Percentiles rank a stretch among this genome's conserved stretches.
phyloP scores from a whole-genome alignment of 345 rosid species.

The Leavenworthia alabamica region DNA sequence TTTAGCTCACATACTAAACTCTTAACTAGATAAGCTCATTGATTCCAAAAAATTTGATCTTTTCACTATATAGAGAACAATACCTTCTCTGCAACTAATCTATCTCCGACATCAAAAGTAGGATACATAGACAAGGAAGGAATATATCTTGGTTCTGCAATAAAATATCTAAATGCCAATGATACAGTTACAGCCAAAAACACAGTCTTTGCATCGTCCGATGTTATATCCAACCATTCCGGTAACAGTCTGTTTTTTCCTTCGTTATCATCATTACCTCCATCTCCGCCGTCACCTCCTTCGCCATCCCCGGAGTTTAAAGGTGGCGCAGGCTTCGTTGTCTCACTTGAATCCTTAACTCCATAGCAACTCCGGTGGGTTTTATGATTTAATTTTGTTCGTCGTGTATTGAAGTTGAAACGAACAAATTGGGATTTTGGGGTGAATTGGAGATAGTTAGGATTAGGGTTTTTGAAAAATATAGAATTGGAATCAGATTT shows the following conservation, averaged over 20 bases:
- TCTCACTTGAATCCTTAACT: conserved; percentile 49
- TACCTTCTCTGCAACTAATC: conserved; percentile 94
- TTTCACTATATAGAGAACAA: too few relatives aligned
- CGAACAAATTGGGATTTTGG: neutral
- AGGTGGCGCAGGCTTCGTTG: conserved; percentile 33
- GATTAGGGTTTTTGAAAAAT: conserved; percentile 14
- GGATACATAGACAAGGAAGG: conserved; percentile 99
- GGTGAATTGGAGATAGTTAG: neutral
- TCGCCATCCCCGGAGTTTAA: conserved; percentile 30
- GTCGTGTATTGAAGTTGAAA: neutral
- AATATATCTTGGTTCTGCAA: conserved; percentile 92
- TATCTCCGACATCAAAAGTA: conserved; percentile 91
- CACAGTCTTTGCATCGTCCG: conserved; percentile 82
- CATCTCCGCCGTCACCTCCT: conserved; percentile 39
- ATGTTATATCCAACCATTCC: conserved; percentile 62
- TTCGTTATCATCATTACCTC: conserved; percentile 50
- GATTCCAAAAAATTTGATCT: too few relatives aligned
- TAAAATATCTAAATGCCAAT: conserved; percentile 69
- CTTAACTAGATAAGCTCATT: too few relatives aligned
- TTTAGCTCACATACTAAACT: conserved; percentile 8
- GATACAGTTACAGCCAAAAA: conserved; percentile 65
- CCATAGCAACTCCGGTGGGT: conserved; percentile 32
- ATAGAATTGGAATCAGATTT: conserved; percentile 22
- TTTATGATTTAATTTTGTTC: neutral
- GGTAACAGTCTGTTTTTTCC: conserved; percentile 50